phyloP scores from a whole-genome alignment of 1,284 basidiomycete genomes.

The Pyrrhoderma noxium region DNA sequence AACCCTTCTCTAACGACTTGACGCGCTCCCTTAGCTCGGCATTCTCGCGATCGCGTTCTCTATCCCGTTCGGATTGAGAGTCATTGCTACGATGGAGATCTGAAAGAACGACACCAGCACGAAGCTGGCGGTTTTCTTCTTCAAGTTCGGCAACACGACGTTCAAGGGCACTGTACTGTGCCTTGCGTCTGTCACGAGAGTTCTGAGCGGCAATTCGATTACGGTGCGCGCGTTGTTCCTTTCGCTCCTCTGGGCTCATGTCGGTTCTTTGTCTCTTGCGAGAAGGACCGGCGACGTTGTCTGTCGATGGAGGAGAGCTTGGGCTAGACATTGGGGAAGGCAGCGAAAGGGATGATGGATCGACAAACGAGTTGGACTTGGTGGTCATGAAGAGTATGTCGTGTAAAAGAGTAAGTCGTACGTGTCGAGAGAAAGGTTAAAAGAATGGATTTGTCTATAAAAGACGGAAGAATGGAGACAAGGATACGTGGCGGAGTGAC shows the following conservation, averaged over 20 bases:
- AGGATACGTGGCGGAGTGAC: slow-evolving; percentile 10
- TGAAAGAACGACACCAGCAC: slow-evolving; percentile 31
- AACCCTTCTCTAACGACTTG: slow-evolving; percentile 67
- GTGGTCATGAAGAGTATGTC: slow-evolving; percentile 12
- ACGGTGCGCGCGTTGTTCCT: slow-evolving; percentile 74
- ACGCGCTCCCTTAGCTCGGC: slow-evolving; percentile 67
- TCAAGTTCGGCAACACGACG: slow-evolving; percentile 37
- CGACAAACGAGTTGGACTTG: slow-evolving; percentile 27
- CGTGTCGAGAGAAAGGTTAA: slow-evolving; percentile 8
- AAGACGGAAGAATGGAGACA: not conserved
- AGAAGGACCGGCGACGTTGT: slow-evolving; percentile 35
- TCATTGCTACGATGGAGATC: slow-evolving; percentile 28
- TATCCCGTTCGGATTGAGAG: slow-evolving; percentile 31
- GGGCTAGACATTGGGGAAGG: slow-evolving; percentile 28
- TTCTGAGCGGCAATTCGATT: slow-evolving; percentile 78
- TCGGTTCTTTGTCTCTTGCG: slow-evolving; percentile 64
- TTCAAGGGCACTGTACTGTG: slow-evolving; percentile 52
- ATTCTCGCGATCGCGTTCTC: slow-evolving; percentile 59
- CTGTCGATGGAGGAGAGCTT: slow-evolving; percentile 23
- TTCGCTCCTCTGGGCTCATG: slow-evolving; percentile 61
- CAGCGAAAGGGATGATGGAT: slow-evolving; percentile 34
- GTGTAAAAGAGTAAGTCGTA: slow-evolving; percentile 1
- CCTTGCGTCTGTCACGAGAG: slow-evolving; percentile 74
- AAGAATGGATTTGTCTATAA: slow-evolving; percentile 11
- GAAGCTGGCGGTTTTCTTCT: slow-evolving; percentile 39